These are phyloP conservation scores for Backusella westeae DNA, from an alignment of 192 early-diverging fungal genomes.

Conservation along the genomic window DNA sequence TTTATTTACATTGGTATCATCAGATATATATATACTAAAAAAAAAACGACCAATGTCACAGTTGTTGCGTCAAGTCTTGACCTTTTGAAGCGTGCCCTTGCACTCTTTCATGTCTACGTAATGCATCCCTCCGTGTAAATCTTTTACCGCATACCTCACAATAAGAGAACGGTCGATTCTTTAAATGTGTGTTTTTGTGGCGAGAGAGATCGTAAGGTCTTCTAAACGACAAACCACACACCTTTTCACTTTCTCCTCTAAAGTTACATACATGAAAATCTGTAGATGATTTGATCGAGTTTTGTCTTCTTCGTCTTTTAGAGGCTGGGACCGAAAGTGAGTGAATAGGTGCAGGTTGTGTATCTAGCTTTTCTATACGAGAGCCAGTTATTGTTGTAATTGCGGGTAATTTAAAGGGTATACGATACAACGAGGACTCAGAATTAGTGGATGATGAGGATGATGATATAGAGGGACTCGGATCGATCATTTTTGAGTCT, in stretches of 20 bases:
- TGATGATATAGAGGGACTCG: neutral
- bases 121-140: slow-evolving; percentile 40
- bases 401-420: neutral
- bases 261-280: slow-evolving; percentile 14
- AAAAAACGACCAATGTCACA: neutral
- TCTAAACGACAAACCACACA: slow-evolving; percentile 32
- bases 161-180: slow-evolving; percentile 31
- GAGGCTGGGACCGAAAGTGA: neutral
- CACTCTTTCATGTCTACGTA: slow-evolving; percentile 32
- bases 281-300: neutral
- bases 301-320: neutral
- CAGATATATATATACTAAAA: neutral
- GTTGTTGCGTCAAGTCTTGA: neutral
- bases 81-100: slow-evolving; percentile 28
- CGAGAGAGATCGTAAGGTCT: slow-evolving; percentile 37
- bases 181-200: slow-evolving; percentile 33
- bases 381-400: neutral
- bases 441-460: neutral
- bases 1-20: neutral
- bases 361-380: neutral
- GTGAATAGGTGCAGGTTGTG: slow-evolving; percentile 5
- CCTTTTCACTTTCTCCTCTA: neutral
- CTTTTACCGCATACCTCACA: slow-evolving; percentile 35
- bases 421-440: neutral
- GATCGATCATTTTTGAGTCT: neutral